Percentiles rank a stretch among this genome's conserved stretches.
Conservation (phyloP, 257 asterid genomes). For the Linaria vulgaris region DNA sequence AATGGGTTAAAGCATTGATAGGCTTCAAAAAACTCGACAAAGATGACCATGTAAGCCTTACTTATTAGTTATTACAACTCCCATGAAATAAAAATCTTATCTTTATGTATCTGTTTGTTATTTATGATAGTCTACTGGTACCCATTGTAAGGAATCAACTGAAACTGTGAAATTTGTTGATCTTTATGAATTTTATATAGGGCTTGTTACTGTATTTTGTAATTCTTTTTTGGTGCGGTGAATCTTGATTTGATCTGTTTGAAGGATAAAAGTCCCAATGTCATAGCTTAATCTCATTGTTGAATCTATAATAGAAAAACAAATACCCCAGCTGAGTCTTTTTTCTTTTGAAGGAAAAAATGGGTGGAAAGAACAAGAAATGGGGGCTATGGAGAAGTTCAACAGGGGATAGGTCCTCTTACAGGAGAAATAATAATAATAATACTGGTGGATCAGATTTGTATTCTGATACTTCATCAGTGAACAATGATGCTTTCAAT, state of each 20-base stretch:
- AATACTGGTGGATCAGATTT: conserved; percentile 36
- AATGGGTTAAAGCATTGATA: conserved; percentile 81
- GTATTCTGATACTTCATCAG: conserved; percentile 54
- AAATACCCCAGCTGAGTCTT: too few species aligned
- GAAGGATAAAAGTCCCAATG: too few species aligned
- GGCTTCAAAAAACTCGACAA: conserved; percentile 80
- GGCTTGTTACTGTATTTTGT: too few species aligned
- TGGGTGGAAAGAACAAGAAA: conserved; percentile 69
- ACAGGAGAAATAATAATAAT: too few species aligned
- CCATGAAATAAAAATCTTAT: conserved; percentile 11
- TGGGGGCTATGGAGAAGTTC: conserved; percentile 86
- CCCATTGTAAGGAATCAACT: too few species aligned
- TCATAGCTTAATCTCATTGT: not conserved
- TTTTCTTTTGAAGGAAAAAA: conserved; percentile 47
- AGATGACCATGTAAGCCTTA: conserved; percentile 66
- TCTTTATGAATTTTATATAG: too few species aligned
- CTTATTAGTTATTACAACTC: too few species aligned
- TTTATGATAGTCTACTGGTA: too few species aligned
- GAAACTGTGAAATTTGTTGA: too few species aligned
- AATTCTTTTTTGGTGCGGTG: not conserved
- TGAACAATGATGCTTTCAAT: conserved; percentile 58
- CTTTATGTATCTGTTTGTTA: conserved; percentile 21
- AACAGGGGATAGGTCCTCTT: conserved; percentile 34
- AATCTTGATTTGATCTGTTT: too few species aligned
- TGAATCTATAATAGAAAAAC: not conserved